Evolutionary conservation across 495 filamentous ascomycete genomes (phyloP).

Genomic region (Pseudoneurospora amorphoporcata): DNA sequence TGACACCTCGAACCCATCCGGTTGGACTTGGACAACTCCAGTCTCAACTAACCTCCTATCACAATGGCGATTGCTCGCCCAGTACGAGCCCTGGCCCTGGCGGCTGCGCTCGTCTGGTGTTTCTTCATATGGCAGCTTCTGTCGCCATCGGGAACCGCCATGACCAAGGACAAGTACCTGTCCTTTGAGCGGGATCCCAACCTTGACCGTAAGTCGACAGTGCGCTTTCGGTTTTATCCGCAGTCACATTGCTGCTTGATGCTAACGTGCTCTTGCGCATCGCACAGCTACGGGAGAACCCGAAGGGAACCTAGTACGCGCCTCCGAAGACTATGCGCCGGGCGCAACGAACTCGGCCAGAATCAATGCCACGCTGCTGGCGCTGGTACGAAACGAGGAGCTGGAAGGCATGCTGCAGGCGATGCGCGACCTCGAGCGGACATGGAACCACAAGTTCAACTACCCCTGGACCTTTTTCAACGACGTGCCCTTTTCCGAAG

Average conservation of each 20-base stretch:
- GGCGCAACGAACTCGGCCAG: slow-evolving; percentile 64
- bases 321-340: slow-evolving; percentile 62
- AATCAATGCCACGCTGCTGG: slow-evolving; percentile 85
- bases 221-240: background rate
- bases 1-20: background rate
- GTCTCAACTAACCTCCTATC: slow-evolving; percentile 12
- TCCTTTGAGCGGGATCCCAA: slow-evolving; percentile 67
- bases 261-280: slow-evolving; percentile 1
- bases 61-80: slow-evolving; percentile 73
- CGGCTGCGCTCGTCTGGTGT: slow-evolving; percentile 57
- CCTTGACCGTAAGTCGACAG: slow-evolving; percentile 56
- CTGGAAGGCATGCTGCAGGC: slow-evolving; percentile 69
- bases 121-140: slow-evolving; percentile 68
- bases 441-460: slow-evolving; percentile 98
- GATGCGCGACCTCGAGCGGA: slow-evolving; percentile 85
- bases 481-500: slow-evolving; percentile 79
- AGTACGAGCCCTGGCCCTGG: slow-evolving; percentile 65
- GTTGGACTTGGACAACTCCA: slow-evolving; percentile 7
- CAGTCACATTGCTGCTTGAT: background rate
- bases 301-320: slow-evolving; percentile 57
- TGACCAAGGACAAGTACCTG: slow-evolving; percentile 28
- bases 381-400: slow-evolving; percentile 90
- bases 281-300: slow-evolving; percentile 69
- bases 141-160: slow-evolving; percentile 27
- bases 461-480: slow-evolving; percentile 99